Percentiles rank a stretch among this genome's conserved stretches.
These are phyloP conservation scores for Chlorella sp. DNA, from an alignment of 139 green algal species.

Conservation along the genomic window DNA sequence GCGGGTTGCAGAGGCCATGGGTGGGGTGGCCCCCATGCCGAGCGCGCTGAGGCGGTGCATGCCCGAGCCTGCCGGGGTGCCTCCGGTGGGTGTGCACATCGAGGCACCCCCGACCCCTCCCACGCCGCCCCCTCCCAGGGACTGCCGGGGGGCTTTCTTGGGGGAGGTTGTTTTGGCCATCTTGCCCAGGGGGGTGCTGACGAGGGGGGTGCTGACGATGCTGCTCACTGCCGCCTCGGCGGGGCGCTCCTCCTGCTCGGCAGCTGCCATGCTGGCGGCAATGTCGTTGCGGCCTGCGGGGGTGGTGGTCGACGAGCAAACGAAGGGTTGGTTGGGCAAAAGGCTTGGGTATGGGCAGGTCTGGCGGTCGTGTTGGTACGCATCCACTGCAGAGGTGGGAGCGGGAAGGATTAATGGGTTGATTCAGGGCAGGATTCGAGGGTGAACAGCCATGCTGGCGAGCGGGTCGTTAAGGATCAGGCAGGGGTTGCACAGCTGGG, in stretches of 20 bases:
- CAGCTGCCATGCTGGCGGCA: slow-evolving; percentile 68
- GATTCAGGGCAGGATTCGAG: too few species aligned
- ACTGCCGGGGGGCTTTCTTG: neutral
- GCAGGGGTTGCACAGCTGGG: too few species aligned
- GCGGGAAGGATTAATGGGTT: too few species aligned
- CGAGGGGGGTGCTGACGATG: slow-evolving; percentile 39
- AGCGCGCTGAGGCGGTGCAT: slow-evolving; percentile 7
- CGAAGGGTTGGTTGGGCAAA: too few species aligned
- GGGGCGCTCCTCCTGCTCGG: slow-evolving; percentile 19
- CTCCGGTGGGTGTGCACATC: neutral
- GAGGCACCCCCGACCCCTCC: neutral
- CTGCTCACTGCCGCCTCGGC: slow-evolving; percentile 5
- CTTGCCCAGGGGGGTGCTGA: slow-evolving; percentile 36
- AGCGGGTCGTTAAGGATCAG: too few species aligned
- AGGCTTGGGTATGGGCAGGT: too few species aligned
- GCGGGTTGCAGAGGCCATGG: slow-evolving; percentile 7
- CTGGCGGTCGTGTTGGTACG: too few species aligned
- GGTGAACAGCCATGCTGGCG: too few species aligned
- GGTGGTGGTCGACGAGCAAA: neutral
- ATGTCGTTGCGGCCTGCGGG: slow-evolving; percentile 81
- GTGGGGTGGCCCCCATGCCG: neutral
- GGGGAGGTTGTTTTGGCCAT: slow-evolving; percentile 28
- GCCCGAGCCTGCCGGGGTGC: neutral
- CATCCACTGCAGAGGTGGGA: too few species aligned
- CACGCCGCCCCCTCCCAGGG: neutral